Percentiles rank a stretch among this genome's conserved stretches.
These are phyloP conservation scores for Globisporangium echinulatum DNA, from an alignment of 352 stramenopile species.

Conservation along the genomic window DNA sequence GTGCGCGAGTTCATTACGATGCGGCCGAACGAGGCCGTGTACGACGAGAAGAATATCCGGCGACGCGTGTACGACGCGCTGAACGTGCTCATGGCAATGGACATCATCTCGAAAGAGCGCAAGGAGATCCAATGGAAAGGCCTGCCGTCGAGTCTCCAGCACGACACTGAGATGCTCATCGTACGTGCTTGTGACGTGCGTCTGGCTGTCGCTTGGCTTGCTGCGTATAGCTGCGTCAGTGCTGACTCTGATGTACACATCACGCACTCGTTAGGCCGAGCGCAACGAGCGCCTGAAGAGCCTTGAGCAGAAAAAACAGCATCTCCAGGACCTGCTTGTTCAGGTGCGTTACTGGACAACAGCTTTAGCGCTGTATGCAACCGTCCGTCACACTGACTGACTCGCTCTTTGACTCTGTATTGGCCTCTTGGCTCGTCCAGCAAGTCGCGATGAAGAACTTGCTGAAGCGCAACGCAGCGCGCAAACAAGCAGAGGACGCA, in stretches of 20 bases:
- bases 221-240: too few species aligned
- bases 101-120: conserved; percentile 97
- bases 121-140: conserved; percentile 89
- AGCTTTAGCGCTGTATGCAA: too few species aligned
- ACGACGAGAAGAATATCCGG: conserved; percentile 95
- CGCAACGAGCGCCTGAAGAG: conserved; percentile 71
- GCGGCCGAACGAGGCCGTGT: conserved; percentile 77
- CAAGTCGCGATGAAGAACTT: conserved; percentile 95
- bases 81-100: conserved; percentile 98
- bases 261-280: conserved; percentile 35
- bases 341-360: conserved; percentile 29
- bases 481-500: conserved; percentile 40
- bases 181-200: conserved; percentile 18
- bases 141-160: conserved; percentile 69
- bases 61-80: conserved; percentile 95
- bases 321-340: conserved; percentile 90
- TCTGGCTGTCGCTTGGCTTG: too few species aligned
- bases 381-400: neutral
- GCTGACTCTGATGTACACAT: too few species aligned
- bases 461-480: conserved; percentile 79
- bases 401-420: neutral
- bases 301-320: conserved; percentile 85
- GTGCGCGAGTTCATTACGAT: conserved; percentile 87
- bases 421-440: conserved; percentile 15
- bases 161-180: conserved; percentile 85